phyloP scores from a whole-genome alignment of 495 filamentous ascomycete species.

The Podospora didyma region DNA sequence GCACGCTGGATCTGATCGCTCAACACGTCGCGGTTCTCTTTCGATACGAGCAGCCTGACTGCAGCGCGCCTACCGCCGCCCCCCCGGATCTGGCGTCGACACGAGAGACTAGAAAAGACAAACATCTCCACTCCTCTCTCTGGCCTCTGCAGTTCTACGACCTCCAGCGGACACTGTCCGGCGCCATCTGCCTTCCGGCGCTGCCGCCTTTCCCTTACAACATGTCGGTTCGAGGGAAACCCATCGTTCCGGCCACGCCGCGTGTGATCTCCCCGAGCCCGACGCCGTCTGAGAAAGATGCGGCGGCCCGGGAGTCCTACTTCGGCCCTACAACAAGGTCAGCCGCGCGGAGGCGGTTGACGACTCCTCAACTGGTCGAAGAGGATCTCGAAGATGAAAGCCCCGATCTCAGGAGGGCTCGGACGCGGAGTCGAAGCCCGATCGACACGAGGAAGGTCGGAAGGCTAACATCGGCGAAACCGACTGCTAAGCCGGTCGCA shows the following conservation, averaged over 20 bases:
- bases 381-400: slow-evolving; percentile 32
- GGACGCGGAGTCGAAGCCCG: slow-evolving; percentile 50
- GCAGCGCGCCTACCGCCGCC: neutral
- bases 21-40: slow-evolving; percentile 20
- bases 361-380: slow-evolving; percentile 36
- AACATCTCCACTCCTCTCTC: slow-evolving; percentile 37
- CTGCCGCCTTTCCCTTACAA: slow-evolving; percentile 43
- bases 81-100: slow-evolving; percentile 9
- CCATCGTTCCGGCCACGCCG: slow-evolving; percentile 57
- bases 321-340: slow-evolving; percentile 62
- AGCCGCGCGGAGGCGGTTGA: slow-evolving; percentile 49
- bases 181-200: slow-evolving; percentile 44
- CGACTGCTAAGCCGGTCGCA: slow-evolving; percentile 9
- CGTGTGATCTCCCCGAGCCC: slow-evolving; percentile 70
- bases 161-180: slow-evolving; percentile 47
- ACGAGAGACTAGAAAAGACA: slow-evolving; percentile 47
- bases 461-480: slow-evolving; percentile 38
- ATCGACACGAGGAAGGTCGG: slow-evolving; percentile 46
- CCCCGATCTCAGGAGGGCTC: slow-evolving; percentile 39
- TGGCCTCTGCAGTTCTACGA: slow-evolving; percentile 43
- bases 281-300: slow-evolving; percentile 54
- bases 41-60: slow-evolving; percentile 6
- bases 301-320: slow-evolving; percentile 48
- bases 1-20: slow-evolving; percentile 45
- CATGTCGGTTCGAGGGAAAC: slow-evolving; percentile 34